phyloP scores from a whole-genome alignment of 139 green algal species.

The Nannochloris sp. region DNA sequence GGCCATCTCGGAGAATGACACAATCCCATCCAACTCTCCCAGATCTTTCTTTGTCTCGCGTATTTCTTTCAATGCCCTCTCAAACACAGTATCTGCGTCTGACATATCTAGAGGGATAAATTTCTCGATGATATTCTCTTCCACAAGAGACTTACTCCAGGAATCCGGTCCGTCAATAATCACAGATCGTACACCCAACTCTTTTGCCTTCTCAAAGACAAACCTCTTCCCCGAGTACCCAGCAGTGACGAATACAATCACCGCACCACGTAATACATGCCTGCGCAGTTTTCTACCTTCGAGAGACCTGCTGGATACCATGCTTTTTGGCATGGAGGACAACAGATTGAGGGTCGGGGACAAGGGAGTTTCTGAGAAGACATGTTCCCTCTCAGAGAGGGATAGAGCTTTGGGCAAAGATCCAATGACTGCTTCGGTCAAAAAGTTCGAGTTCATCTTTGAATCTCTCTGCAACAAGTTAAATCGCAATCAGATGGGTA shows the following conservation, averaged over 20 bases:
- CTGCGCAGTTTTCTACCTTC: slow-evolving; percentile 54
- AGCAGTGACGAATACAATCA: slow-evolving; percentile 78
- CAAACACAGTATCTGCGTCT: slow-evolving; percentile 69
- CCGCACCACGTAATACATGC: slow-evolving; percentile 59
- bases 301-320: slow-evolving; percentile 32
- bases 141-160: slow-evolving; percentile 46
- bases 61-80: slow-evolving; percentile 54
- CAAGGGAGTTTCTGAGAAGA: slow-evolving; percentile 45
- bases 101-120: slow-evolving; percentile 78
- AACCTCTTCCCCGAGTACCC: slow-evolving; percentile 76
- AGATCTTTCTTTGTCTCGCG: slow-evolving; percentile 41
- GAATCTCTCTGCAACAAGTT: not conserved
- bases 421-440: slow-evolving; percentile 56
- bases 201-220: slow-evolving; percentile 79
- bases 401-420: slow-evolving; percentile 59
- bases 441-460: slow-evolving; percentile 39
- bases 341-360: slow-evolving; percentile 43
- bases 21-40: slow-evolving; percentile 69
- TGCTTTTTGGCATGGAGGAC: slow-evolving; percentile 30
- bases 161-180: slow-evolving; percentile 79
- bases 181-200: slow-evolving; percentile 66
- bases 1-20: slow-evolving; percentile 83
- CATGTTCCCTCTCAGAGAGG: slow-evolving; percentile 35
- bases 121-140: slow-evolving; percentile 65
- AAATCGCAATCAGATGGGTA: not conserved